Conservation (phyloP, 1,139 yeast genomes). For the Pichia sp. region DNA sequence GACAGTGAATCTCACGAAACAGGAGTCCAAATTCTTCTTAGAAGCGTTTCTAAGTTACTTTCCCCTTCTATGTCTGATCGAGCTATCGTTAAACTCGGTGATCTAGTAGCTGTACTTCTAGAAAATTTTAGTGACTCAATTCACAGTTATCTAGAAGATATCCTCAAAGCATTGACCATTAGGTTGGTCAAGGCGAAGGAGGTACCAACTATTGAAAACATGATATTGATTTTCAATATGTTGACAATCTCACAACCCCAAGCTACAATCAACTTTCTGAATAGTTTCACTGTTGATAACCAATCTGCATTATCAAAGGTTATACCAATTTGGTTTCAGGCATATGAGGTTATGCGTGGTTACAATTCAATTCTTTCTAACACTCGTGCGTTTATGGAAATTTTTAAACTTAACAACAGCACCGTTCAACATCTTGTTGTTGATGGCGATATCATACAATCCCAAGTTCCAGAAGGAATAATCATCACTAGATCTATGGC, state of each 20-base stretch:
- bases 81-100: slow-evolving; percentile 74
- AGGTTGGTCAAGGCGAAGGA: slow-evolving; percentile 65
- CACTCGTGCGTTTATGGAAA: slow-evolving; percentile 63
- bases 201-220: slow-evolving; percentile 69
- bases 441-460: slow-evolving; percentile 72
- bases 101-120: slow-evolving; percentile 61
- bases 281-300: slow-evolving; percentile 38
- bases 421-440: slow-evolving; percentile 53
- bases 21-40: slow-evolving; percentile 55
- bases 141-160: slow-evolving; percentile 44
- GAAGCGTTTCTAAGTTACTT: slow-evolving; percentile 64
- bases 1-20: slow-evolving; percentile 37
- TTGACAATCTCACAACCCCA: slow-evolving; percentile 58
- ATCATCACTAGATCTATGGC: slow-evolving; percentile 87
- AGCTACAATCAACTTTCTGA: slow-evolving; percentile 59
- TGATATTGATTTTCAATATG: slow-evolving; percentile 72
- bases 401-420: slow-evolving; percentile 57
- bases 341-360: slow-evolving; percentile 80
- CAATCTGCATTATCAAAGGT: slow-evolving; percentile 45
- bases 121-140: slow-evolving; percentile 49
- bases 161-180: slow-evolving; percentile 68
- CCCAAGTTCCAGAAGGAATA: slow-evolving; percentile 45
- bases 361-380: slow-evolving; percentile 68
- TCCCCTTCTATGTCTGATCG: slow-evolving; percentile 71
- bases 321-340: slow-evolving; percentile 74